A percentile compares a stretch with the other conserved stretches of the same genome.
phyloP scores from a whole-genome alignment of 2,329 filamentous ascomycete genomes.

The Colletotrichum tropicicola region DNA sequence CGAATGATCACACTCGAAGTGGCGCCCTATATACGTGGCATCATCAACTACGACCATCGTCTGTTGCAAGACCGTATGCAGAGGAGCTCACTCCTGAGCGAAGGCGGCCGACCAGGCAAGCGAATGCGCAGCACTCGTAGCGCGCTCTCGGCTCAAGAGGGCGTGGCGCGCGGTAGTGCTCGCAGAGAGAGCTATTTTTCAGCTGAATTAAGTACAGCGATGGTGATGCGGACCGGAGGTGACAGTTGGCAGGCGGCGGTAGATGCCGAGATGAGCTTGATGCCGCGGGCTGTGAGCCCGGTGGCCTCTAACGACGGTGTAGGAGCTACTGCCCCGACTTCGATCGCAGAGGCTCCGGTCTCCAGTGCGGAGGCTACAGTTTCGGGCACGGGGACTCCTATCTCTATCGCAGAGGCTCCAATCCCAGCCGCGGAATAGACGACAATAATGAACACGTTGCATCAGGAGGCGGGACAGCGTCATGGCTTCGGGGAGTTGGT shows the following conservation, averaged over 20 bases:
- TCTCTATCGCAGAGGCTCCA: conserved; percentile 1
- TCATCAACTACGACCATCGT: conserved; percentile 78
- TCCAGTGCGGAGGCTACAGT: conserved; percentile 1
- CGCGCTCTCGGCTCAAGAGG: conserved; percentile 80
- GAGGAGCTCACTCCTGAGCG: conserved; percentile 68
- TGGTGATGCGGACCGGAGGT: conserved; percentile 73
- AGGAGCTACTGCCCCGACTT: background rate
- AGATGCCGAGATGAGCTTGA: conserved; percentile 20
- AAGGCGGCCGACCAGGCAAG: conserved; percentile 58
- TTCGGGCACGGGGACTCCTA: conserved; percentile 6
- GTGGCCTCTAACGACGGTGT: background rate
- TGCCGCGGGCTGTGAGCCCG: background rate
- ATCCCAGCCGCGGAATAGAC: conserved; percentile 27
- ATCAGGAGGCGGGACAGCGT: background rate
- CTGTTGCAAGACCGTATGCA: conserved; percentile 72
- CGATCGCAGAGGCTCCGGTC: background rate
- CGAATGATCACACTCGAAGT: conserved; percentile 76
- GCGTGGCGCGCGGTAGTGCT: conserved; percentile 72
- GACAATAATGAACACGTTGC: conserved; percentile 1
- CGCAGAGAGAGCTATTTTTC: conserved; percentile 79
- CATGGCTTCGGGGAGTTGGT: background rate
- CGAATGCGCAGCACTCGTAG: conserved; percentile 76
- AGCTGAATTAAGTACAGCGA: conserved; percentile 63
- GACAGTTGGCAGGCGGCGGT: conserved; percentile 45
- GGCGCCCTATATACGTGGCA: conserved; percentile 88